phyloP scores from a whole-genome alignment of 2,329 filamentous ascomycete genomes.

The Amauroascus verrucosus region DNA sequence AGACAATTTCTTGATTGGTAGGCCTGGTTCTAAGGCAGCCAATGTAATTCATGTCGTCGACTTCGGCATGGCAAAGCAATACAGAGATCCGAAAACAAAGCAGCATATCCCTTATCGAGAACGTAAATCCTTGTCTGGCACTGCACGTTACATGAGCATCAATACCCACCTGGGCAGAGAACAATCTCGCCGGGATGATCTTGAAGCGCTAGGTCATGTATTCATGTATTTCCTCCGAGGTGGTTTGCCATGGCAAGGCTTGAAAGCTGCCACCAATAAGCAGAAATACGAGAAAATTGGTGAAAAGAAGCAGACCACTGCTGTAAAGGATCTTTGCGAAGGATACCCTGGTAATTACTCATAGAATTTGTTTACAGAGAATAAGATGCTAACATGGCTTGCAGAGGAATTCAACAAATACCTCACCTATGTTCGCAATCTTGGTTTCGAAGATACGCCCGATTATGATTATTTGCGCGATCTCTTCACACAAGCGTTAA shows the following conservation, averaged over 20 bases:
- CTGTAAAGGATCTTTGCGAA: conserved; percentile 93
- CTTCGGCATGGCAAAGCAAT: conserved; percentile 99
- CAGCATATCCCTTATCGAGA: conserved; percentile 97
- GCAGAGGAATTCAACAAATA: conserved; percentile 94
- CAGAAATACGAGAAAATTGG: conserved; percentile 99
- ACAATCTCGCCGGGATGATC: conserved; percentile 88
- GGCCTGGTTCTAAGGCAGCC: conserved; percentile 82
- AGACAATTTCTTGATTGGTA: conserved; percentile 96
- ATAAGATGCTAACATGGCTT: conserved; percentile 23
- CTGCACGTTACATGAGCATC: conserved; percentile 98
- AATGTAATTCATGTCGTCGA: conserved; percentile 98
- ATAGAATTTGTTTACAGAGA: background rate
- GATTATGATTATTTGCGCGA: conserved; percentile 97
- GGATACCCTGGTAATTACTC: conserved; percentile 62
- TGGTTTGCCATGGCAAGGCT: conserved; percentile 57
- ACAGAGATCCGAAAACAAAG: conserved; percentile 96
- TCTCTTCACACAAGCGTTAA: conserved; percentile 89
- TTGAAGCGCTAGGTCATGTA: conserved; percentile 69
- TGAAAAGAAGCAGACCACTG: conserved; percentile 98
- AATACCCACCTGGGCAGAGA: conserved; percentile 96
- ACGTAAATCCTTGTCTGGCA: conserved; percentile 91
- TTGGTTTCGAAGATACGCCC: conserved; percentile 95
- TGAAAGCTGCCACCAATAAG: conserved; percentile 65
- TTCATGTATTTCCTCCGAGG: conserved; percentile 61
- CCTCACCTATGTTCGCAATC: conserved; percentile 89